Base-by-base conservation (phyloP, 345 rosid species). In the Cardamine chenopodiifolia region DNA sequence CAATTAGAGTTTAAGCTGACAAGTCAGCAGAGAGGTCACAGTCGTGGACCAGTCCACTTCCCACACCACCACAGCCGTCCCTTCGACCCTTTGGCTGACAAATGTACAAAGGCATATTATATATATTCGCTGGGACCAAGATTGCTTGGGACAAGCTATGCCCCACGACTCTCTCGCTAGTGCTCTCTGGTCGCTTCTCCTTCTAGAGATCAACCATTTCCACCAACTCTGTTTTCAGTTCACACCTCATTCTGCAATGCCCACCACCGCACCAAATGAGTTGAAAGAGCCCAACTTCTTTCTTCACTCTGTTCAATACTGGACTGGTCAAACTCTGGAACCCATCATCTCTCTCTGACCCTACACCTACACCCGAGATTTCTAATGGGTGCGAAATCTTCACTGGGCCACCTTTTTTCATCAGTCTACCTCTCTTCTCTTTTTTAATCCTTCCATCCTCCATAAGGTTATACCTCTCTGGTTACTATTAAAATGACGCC, bases 31-130 rank as follows among this genome's bases (percentile, higher is more conserved):
- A 68, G 57, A 58, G 50, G 79, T 75, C 73, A 60, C 39, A 42
- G 70, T 68, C 70, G 64, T 76, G 70, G 79, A 76, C 75, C 70
- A 69, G 42, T 69, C 79, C 74, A 69, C 74, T 59, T 47, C 55
- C 29, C 45, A 59, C 37, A 28, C 83, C 79, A 76, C 82, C 57
- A 29, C 19, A 61, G 85, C 82, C 80, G 82, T 77, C 87, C 84
- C 56, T 78, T 81, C 64, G 72, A 61, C 31, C 25, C 75, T 71
- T 77, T 79, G 20, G 57, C 70, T 71, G 87, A 80, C 85, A 82
- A 72, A 57, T 80, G 84, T 76, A 29, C 42, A 29, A 45, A 62
- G n/a, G 49, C 70, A 59, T 68, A 79, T 62, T 39, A 23, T 57
- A 79, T 74, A 45, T 56, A 12, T 1, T 39, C 5, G 14, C 14